Evolutionary conservation across 352 stramenopile genomes (phyloP).

Genomic region (Globisporangium orthogonon): DNA sequence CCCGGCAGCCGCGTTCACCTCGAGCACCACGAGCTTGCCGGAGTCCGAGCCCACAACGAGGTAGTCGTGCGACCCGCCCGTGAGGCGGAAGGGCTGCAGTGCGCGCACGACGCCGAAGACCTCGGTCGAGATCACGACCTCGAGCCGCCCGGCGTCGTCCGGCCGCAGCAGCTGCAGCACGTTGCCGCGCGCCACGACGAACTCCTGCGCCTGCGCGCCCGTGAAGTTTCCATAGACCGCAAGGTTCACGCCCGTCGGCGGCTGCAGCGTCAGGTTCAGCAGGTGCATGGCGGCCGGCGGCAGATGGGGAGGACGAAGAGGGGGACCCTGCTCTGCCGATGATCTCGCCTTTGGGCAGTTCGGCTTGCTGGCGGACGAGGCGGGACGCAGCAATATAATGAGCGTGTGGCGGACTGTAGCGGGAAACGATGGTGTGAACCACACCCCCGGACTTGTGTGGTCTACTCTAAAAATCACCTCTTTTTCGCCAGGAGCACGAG

Average conservation of each 20-base stretch:
- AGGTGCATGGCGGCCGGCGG: constrained; percentile 55
- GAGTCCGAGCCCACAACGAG: constrained; percentile 95
- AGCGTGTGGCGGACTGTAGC: too few relatives aligned
- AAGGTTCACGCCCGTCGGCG: constrained; percentile 72
- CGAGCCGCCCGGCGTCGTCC: constrained; percentile 59
- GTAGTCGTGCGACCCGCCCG: constrained; percentile 91
- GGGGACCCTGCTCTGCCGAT: too few relatives aligned
- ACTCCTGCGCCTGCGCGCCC: constrained; percentile 89
- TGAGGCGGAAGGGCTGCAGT: constrained; percentile 88
- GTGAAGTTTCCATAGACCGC: constrained; percentile 92
- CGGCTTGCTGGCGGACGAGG: too few relatives aligned
- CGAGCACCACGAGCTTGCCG: constrained; percentile 94
- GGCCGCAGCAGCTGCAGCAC: constrained; percentile 92
- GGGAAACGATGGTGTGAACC: too few relatives aligned
- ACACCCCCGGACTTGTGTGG: too few relatives aligned
- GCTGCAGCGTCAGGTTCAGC: constrained; percentile 86
- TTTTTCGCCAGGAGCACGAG: too few relatives aligned
- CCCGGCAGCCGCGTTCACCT: constrained; percentile 83
- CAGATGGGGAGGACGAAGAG: neutral
- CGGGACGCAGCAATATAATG: too few relatives aligned
- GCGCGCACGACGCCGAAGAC: constrained; percentile 91
- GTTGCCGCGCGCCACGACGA: constrained; percentile 91
- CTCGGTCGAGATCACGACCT: constrained; percentile 77
- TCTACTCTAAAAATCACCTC: too few relatives aligned
- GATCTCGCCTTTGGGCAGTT: too few relatives aligned